phyloP scores from a whole-genome alignment of 1,284 basidiomycete genomes.

The Microbotryum violaceum region DNA sequence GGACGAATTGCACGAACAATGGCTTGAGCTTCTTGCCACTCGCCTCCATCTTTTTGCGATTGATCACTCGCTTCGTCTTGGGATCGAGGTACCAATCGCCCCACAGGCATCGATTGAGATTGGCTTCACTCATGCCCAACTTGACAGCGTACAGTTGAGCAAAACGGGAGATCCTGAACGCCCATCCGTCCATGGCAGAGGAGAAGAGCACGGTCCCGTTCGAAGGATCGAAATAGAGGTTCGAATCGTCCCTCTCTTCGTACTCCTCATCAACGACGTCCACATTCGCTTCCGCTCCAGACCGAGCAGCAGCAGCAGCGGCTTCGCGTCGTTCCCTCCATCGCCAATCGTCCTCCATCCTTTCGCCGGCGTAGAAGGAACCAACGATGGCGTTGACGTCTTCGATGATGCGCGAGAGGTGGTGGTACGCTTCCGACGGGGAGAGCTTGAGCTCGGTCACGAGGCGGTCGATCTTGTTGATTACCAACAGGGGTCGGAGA shows the following conservation, averaged over 20 bases:
- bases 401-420: slow-evolving; percentile 85
- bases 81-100: slow-evolving; percentile 97
- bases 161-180: slow-evolving; percentile 89
- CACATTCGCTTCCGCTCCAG: slow-evolving; percentile 40
- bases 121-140: slow-evolving; percentile 82
- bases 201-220: slow-evolving; percentile 95
- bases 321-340: slow-evolving; percentile 87
- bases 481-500: slow-evolving; percentile 82
- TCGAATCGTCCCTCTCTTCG: slow-evolving; percentile 92
- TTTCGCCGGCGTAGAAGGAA: slow-evolving; percentile 83
- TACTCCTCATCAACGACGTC: slow-evolving; percentile 49
- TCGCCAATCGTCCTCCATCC: slow-evolving; percentile 93
- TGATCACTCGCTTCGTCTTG: slow-evolving; percentile 88
- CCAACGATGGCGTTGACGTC: slow-evolving; percentile 99
- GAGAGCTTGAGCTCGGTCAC: slow-evolving; percentile 89
- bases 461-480: slow-evolving; percentile 95
- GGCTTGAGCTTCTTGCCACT: slow-evolving; percentile 61
- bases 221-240: slow-evolving; percentile 95
- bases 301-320: slow-evolving; percentile 54
- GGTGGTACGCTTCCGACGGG: slow-evolving; percentile 88
- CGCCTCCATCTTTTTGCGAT: slow-evolving; percentile 65
- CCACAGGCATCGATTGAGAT: slow-evolving; percentile 84
- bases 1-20: slow-evolving; percentile 94
- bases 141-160: slow-evolving; percentile 87
- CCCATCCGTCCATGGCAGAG: slow-evolving; percentile 95